A percentile compares a stretch with the other conserved stretches of the same genome.
phyloP scores from a whole-genome alignment of 1,284 basidiomycete genomes.

The Caloboletus firmus region DNA sequence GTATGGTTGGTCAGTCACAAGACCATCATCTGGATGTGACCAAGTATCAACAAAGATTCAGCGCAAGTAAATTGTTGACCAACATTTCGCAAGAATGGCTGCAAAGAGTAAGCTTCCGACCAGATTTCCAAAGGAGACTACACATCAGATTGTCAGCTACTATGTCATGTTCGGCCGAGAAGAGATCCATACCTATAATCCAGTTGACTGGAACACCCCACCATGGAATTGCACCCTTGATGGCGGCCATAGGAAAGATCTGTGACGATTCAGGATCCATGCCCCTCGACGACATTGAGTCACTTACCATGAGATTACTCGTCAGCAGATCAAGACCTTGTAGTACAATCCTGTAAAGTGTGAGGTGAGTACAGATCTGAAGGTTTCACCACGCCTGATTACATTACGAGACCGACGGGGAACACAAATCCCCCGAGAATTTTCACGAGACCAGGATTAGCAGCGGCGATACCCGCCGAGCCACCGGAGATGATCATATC shows the following conservation, averaged over 20 bases:
- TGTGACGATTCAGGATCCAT: constrained; percentile 25
- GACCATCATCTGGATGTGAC: constrained; percentile 48
- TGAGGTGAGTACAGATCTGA: not conserved
- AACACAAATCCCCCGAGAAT: constrained; percentile 66
- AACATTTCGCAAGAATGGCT: constrained; percentile 65
- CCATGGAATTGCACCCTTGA: constrained; percentile 62
- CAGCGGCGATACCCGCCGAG: constrained; percentile 46
- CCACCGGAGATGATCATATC: constrained; percentile 62
- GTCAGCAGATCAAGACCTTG: constrained; percentile 70
- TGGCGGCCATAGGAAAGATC: constrained; percentile 67
- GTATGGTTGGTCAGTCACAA: constrained; percentile 61
- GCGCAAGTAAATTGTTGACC: constrained; percentile 18
- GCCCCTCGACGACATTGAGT: not conserved
- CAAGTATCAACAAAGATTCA: not conserved
- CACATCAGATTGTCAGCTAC: not conserved
- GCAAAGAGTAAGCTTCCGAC: constrained; percentile 71
- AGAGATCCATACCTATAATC: constrained; percentile 50
- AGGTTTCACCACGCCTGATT: constrained; percentile 1
- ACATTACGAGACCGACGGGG: constrained; percentile 76
- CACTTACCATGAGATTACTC: constrained; percentile 70
- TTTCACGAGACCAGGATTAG: constrained; percentile 68
- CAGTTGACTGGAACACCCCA: constrained; percentile 69
- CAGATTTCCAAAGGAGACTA: constrained; percentile 73
- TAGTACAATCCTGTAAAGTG: constrained; percentile 59
- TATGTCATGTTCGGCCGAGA: not conserved